Evolutionary conservation across 345 rosid genomes (phyloP).

Genomic region (Jatropha curcas): DNA sequence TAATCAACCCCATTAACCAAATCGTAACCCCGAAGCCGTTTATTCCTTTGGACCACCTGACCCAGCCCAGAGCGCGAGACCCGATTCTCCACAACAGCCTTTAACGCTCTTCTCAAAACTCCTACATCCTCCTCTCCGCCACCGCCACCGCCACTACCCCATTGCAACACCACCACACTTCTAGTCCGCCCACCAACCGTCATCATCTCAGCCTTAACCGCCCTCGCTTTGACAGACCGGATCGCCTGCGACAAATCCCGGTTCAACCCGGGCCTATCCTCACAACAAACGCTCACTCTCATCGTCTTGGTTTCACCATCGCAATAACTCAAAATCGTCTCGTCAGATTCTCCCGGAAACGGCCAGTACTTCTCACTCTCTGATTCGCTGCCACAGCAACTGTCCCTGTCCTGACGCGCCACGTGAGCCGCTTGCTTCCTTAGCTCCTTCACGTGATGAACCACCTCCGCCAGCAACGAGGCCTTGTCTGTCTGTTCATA

Average conservation of each 20-base stretch:
- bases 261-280: slow-evolving; percentile 55
- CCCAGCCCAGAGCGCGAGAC: slow-evolving; percentile 26
- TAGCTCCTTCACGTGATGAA: slow-evolving; percentile 61
- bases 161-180: slow-evolving; percentile 40
- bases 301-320: slow-evolving; percentile 20
- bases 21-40: slow-evolving; percentile 31
- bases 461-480: slow-evolving; percentile 80
- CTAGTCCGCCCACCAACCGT: slow-evolving; percentile 56
- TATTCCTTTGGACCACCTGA: slow-evolving; percentile 17
- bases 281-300: slow-evolving; percentile 49
- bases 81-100: slow-evolving; percentile 43
- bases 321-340: slow-evolving; percentile 32
- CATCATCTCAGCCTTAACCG: slow-evolving; percentile 51
- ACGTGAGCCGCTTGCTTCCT: slow-evolving; percentile 45
- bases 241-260: slow-evolving; percentile 41
- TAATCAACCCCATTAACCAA: background rate
- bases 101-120: slow-evolving; percentile 39
- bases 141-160: slow-evolving; percentile 30
- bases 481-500: slow-evolving; percentile 70
- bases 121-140: slow-evolving; percentile 34
- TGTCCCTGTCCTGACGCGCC: slow-evolving; percentile 13
- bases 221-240: slow-evolving; percentile 37
- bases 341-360: slow-evolving; percentile 49
- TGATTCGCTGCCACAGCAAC: slow-evolving; percentile 16
- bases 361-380: slow-evolving; percentile 23